phyloP scores from a whole-genome alignment of 208 protist genomes.

The Trypanosoma melophagium region DNA sequence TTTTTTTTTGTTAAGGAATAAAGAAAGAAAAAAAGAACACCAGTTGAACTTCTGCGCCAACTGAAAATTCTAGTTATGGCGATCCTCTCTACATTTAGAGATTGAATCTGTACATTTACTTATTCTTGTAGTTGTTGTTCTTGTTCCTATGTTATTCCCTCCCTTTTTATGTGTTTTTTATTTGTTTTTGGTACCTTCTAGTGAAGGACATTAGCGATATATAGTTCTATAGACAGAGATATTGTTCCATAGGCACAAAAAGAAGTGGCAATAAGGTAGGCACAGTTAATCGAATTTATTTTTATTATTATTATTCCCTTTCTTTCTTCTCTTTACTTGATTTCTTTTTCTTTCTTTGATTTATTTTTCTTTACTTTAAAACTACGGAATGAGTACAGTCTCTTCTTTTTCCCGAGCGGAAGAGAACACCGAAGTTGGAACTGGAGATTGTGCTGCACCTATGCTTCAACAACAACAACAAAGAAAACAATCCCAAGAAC shows the following conservation, averaged over 20 bases:
- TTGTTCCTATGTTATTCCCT: background rate
- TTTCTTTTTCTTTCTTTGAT: background rate
- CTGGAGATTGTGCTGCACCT: too few species aligned
- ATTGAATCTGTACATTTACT: background rate
- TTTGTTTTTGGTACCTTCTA: background rate
- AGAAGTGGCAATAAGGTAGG: too few species aligned
- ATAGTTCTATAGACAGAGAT: too few species aligned
- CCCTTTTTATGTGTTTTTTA: background rate
- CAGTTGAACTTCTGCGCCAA: background rate
- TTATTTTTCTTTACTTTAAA: slow-evolving; percentile 16
- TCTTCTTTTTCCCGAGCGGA: background rate
- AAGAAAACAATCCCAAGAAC: too few species aligned
- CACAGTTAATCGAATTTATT: too few species aligned
- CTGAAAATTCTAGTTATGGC: background rate
- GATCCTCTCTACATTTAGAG: too few species aligned
- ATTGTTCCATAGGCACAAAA: too few species aligned
- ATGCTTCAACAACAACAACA: too few species aligned
- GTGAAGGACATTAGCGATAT: too few species aligned
- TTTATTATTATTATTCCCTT: too few species aligned
- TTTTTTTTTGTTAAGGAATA: too few species aligned
- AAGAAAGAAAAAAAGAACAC: background rate
- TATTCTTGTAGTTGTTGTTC: background rate
- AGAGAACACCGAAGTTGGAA: background rate
- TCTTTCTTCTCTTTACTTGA: background rate
- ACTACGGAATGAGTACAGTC: slow-evolving; percentile 7